A percentile compares a stretch with the other conserved stretches of the same genome.
phyloP scores from a whole-genome alignment of 108 stramenopile species.

The Fistulifera solaris region DNA sequence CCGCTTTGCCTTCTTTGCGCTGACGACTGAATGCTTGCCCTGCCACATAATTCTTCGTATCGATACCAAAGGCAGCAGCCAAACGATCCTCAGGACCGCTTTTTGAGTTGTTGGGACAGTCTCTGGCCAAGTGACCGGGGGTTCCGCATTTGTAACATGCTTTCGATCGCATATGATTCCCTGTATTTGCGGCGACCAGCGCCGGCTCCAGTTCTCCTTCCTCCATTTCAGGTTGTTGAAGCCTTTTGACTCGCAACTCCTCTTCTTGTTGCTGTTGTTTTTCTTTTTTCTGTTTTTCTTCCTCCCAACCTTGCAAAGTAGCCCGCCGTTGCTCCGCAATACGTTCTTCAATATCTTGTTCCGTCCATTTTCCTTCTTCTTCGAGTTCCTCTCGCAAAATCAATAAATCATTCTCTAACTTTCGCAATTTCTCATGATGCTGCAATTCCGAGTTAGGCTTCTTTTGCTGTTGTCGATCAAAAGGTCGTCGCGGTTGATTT shows the following conservation, averaged over 20 bases:
- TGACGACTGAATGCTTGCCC: constrained; percentile 76
- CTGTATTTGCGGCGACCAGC: no score
- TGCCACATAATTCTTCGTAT: constrained; percentile 32
- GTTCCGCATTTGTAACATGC: no score
- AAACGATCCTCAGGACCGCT: no score
- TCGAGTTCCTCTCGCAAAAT: constrained; percentile 69
- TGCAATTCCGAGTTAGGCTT: constrained; percentile 57
- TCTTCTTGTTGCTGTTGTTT: constrained; percentile 40
- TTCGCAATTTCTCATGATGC: constrained; percentile 52
- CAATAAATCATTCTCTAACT: constrained; percentile 62
- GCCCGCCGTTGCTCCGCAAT: constrained; percentile 43
- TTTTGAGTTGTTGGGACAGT: no score
- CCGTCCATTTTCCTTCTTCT: constrained; percentile 29
- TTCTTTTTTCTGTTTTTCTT: constrained; percentile 20
- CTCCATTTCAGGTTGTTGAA: background rate
- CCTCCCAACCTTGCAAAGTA: constrained; percentile 23
- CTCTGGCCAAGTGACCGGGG: no score
- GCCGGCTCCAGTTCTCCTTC: no score
- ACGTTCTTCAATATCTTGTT: constrained; percentile 54
- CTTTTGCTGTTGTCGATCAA: constrained; percentile 42
- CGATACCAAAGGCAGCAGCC: background rate
- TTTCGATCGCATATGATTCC: no score
- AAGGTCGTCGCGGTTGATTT: constrained; percentile 14
- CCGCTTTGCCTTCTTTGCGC: constrained; percentile 22
- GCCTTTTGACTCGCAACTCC: constrained; percentile 16